Base-by-base conservation (phyloP, 768 basidiomycete species). In the Mrakia hoshinonis region DNA sequence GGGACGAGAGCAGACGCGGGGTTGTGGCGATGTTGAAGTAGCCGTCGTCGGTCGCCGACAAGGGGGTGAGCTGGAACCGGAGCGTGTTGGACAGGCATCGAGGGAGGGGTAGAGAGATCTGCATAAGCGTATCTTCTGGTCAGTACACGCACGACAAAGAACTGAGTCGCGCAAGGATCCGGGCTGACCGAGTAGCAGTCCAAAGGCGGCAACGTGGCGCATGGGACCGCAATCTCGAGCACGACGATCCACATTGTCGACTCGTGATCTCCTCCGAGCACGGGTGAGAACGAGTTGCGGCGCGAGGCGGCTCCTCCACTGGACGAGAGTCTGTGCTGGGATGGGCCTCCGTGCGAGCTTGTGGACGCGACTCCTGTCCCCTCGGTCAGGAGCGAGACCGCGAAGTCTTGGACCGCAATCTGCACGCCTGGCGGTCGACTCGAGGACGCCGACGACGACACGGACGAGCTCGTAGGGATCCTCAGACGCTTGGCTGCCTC, bases 71-170 rank as follows among this genome's bases (percentile, higher is more conserved):
- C 48, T 70, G 69, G 43, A 70, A 70, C 20, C 60, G 31, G 20
- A 70, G 69, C 15, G 69, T 70, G 63, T 64, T 70, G 29, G 69
- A 70, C 11, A 70, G 69, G 43, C 69, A 70, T 2, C 69, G 69
- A 20, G 69, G 69, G 1, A 70, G 69, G 3, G 69, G 69, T 13
- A 70, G 34, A 10, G 48, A 39, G 43, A 70, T 70, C 69, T 70
- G 47, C 6, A 7, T 1, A 1, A 6, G 13, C 12, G 49, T 11
- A 34, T n/a, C 34, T 7, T 13, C 22, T 49, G 29, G 46, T 47
- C 13, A 11, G 24, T 43, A 31, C 61, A 47, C 7, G 39, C 22
- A 31, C 7, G 15, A 46, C 3, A 0, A 11, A 66, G 3, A 29
- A 4, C 15, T 20, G 15, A 29, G 2, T 60, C 1, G 10, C 20